These are phyloP conservation scores for Flaveria trinervia DNA, from an alignment of 129 eudicot species.

Conservation along the genomic window DNA sequence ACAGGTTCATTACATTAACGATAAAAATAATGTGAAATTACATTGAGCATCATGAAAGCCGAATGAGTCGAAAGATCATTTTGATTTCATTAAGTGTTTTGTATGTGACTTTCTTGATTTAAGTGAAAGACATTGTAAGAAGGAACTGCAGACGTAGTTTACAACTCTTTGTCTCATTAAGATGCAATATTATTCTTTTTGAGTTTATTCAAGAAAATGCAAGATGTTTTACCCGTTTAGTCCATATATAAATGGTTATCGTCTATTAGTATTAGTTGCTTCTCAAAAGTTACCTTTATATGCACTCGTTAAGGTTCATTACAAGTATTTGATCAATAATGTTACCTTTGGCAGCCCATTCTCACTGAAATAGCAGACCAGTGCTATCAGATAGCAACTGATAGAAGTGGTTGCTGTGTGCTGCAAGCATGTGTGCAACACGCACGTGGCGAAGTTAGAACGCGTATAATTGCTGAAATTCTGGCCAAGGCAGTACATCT, in stretches of 20 bases:
- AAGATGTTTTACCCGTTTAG: background rate
- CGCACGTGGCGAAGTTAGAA: constrained; percentile 47
- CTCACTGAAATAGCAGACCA: constrained; percentile 51
- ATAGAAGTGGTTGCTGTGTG: constrained; percentile 78
- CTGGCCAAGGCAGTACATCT: constrained; percentile 47
- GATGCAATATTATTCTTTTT: constrained; percentile 9
- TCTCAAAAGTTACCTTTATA: background rate
- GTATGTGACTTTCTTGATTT: background rate
- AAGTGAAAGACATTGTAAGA: background rate
- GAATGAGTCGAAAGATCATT: too few relatives aligned
- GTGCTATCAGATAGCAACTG: constrained; percentile 57
- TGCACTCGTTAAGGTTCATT: background rate
- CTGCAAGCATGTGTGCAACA: constrained; percentile 62
- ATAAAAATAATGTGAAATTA: too few relatives aligned
- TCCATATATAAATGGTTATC: background rate
- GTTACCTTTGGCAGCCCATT: constrained; percentile 49
- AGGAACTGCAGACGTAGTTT: background rate
- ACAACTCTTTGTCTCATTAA: background rate
- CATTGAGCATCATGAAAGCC: too few relatives aligned
- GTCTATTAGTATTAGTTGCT: background rate
- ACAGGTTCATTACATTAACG: too few relatives aligned
- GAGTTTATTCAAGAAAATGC: background rate
- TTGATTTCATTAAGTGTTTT: too few relatives aligned
- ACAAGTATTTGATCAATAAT: background rate
- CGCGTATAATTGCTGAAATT: constrained; percentile 43